Base-by-base conservation (phyloP, 2,329 filamentous ascomycete species). In the Cordyceps cicadae region DNA sequence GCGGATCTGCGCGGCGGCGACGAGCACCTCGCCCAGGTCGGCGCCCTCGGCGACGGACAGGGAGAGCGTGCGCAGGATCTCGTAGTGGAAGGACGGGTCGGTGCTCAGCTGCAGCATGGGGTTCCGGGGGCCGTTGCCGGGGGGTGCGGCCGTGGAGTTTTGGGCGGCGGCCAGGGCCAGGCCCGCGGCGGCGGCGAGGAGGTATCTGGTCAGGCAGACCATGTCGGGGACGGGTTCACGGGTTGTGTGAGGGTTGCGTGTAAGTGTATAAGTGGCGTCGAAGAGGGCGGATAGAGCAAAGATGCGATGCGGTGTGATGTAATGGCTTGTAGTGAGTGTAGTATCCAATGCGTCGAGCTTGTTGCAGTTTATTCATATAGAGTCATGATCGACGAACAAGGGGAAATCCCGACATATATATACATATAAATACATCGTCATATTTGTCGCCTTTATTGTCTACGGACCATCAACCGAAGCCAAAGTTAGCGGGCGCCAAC, bases 11-110 rank as follows among this genome's bases (percentile, higher is more conserved):
- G 67, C 65, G 3, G 69, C 69, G 1, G 66, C 67, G 15, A 65
- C 66, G 4, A 77, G 66, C 0, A 76, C 67, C 17, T 75, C 70
- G 26, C 67, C 69, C 0, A 72, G 66, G 26, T 73, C 69, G 15
- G 70, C 61, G 34, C 72, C 72, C 50, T 67, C 62, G 53, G 65
- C 66, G 26, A 61, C 55, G 8, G 65, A 57, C 9, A 63, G 45
- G 4, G 65, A 62, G 3, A 69, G 46, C 15, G 63, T 62, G 56
- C 67, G 67, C 14, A 69, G 67, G 48, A 69, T 65, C 55, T 68
- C 64, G 19, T 63, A 69, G 63, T 69, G 64, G 56, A 69, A 68
- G 53, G 56, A 61, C 17, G 59, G 19, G 55, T 68, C 66, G 11
- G 62, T 11, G 60, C 51, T 68, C 17, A 68, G 62, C 24, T 64